Evolutionary conservation across 2,329 filamentous ascomycete species (phyloP).

Genomic region (Sporothrix curviconia): DNA sequence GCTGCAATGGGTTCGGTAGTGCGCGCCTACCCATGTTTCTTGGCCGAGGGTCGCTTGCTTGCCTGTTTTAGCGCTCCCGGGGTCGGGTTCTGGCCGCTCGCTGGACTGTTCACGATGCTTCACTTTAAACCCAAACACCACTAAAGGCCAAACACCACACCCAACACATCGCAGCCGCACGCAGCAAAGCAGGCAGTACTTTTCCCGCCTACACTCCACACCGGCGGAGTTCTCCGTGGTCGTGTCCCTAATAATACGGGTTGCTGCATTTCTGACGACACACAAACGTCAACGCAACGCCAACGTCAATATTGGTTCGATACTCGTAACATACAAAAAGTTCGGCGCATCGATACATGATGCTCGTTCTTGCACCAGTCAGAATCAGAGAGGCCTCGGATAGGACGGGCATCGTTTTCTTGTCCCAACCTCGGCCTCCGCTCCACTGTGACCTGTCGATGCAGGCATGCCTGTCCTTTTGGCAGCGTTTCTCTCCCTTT

Average conservation of each 20-base stretch:
- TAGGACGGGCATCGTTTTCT: background rate
- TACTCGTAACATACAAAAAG: too few species aligned
- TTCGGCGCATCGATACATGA: background rate
- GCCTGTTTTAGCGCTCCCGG: background rate
- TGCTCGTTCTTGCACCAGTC: background rate
- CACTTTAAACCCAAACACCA: background rate
- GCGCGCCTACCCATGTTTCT: background rate
- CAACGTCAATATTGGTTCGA: too few species aligned
- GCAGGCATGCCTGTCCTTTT: too few species aligned
- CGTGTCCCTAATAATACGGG: background rate
- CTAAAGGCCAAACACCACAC: background rate
- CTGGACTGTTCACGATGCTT: slow-evolving; percentile 1
- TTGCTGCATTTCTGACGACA: background rate
- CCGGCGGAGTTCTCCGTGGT: slow-evolving; percentile 4
- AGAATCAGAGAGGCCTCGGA: too few species aligned
- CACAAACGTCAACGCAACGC: background rate
- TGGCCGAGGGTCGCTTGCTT: too few species aligned
- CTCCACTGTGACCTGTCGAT: background rate
- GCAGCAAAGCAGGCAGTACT: too few species aligned
- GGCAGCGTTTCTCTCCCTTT: background rate
- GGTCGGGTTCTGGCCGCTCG: too few species aligned
- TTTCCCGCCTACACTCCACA: too few species aligned
- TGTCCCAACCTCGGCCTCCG: background rate
- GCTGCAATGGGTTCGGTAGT: background rate
- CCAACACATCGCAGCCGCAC: background rate